Evolutionary conservation across 352 stramenopile genomes (phyloP).

Genomic region (Peronospora farinosa): DNA sequence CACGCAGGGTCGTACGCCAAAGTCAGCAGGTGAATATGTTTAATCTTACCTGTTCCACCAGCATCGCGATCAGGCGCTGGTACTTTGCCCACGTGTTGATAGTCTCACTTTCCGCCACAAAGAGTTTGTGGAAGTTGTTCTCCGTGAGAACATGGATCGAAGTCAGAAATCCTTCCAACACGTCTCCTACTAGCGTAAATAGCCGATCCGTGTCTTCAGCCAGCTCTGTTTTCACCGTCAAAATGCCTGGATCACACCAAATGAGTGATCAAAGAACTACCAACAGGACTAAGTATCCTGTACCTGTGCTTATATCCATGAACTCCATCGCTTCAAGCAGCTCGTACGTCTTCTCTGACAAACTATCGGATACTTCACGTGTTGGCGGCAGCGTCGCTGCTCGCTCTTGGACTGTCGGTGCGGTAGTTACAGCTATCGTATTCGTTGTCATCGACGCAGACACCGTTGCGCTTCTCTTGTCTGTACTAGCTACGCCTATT

Average conservation of each 20-base stretch:
- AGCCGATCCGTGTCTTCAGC: slow-evolving; percentile 56
- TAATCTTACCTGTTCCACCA: slow-evolving; percentile 59
- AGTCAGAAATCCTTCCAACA: slow-evolving; percentile 57
- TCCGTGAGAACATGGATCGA: slow-evolving; percentile 60
- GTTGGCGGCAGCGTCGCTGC: slow-evolving; percentile 4
- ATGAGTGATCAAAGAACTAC: slow-evolving; percentile 2
- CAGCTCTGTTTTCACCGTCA: slow-evolving; percentile 84
- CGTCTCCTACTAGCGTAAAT: slow-evolving; percentile 56
- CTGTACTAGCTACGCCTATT: slow-evolving; percentile 1
- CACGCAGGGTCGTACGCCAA: neutral
- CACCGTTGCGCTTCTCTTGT: slow-evolving; percentile 3
- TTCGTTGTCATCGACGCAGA: slow-evolving; percentile 1
- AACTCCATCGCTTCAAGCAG: slow-evolving; percentile 86
- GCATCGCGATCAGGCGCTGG: slow-evolving; percentile 75
- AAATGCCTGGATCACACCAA: slow-evolving; percentile 39
- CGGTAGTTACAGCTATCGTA: neutral
- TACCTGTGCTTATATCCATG: slow-evolving; percentile 80
- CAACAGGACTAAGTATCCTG: neutral
- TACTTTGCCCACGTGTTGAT: slow-evolving; percentile 83
- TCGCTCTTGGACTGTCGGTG: slow-evolving; percentile 1
- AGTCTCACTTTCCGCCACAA: slow-evolving; percentile 70
- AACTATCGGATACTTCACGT: slow-evolving; percentile 17
- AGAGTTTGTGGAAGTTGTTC: slow-evolving; percentile 59
- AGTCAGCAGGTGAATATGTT: neutral
- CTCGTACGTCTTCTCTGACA: slow-evolving; percentile 68